Conservation (phyloP, 2,329 filamentous ascomycete genomes). For the Gnomoniopsis sp. region DNA sequence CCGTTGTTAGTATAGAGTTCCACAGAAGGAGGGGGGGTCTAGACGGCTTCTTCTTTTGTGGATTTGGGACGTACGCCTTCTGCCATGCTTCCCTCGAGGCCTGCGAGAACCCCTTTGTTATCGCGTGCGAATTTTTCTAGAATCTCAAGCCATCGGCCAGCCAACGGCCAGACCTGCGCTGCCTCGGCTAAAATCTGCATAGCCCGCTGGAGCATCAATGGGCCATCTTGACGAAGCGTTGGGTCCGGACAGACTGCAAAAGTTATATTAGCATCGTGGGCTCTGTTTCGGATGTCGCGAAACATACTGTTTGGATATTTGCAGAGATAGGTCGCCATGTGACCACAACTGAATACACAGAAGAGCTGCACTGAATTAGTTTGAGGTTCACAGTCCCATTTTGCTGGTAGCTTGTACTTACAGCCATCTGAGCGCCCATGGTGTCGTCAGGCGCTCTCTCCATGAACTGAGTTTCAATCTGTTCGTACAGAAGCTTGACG, state of each 20-base stretch:
- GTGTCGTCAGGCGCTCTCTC: conserved; percentile 43
- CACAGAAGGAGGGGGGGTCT: conserved; percentile 16
- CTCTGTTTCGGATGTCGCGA: not conserved
- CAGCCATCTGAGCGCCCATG: conserved; percentile 51
- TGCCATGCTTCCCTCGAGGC: conserved; percentile 46
- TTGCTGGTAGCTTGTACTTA: conserved; percentile 23
- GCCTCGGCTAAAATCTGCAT: conserved; percentile 45
- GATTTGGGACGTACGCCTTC: conserved; percentile 36
- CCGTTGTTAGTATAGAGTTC: conserved; percentile 23
- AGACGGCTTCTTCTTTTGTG: not conserved
- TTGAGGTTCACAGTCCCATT: not conserved
- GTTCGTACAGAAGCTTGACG: conserved; percentile 44
- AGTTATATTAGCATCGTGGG: conserved; percentile 10
- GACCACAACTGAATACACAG: conserved; percentile 52
- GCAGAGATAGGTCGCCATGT: conserved; percentile 49
- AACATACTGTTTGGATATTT: conserved; percentile 47
- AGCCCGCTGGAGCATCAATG: conserved; percentile 43
- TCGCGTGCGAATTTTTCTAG: conserved; percentile 45
- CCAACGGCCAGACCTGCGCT: conserved; percentile 49
- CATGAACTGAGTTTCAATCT: conserved; percentile 49
- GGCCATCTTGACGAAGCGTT: conserved; percentile 36
- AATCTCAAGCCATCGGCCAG: conserved; percentile 49
- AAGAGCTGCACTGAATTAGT: conserved; percentile 34
- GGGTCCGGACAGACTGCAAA: conserved; percentile 41
- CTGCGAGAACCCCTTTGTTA: conserved; percentile 35